A percentile compares a stretch with the other conserved stretches of the same genome.
phyloP scores from a whole-genome alignment of 257 asterid species.

The Solanum rostratum region DNA sequence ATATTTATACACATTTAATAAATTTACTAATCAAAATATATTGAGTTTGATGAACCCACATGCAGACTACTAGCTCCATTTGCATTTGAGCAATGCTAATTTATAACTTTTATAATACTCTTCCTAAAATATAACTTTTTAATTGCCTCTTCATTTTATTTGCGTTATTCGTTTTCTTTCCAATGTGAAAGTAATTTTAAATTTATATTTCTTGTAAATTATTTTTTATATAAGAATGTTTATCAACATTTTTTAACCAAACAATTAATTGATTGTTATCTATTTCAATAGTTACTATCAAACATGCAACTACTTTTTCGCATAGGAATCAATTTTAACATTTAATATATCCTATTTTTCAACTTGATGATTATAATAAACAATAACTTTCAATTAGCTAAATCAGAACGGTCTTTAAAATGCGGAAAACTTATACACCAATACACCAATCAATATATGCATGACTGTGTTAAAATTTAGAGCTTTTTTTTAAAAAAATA shows the following conservation, averaged over 20 bases:
- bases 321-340: not conserved
- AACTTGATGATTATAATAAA: not conserved
- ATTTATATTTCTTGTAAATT: not conserved
- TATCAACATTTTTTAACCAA: not conserved
- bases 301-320: not conserved
- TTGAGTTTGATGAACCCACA: too few relatives aligned
- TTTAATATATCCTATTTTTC: not conserved
- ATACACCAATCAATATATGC: too few relatives aligned
- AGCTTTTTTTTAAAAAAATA: too few relatives aligned
- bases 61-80: too few relatives aligned
- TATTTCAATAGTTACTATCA: not conserved
- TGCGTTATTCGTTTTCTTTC: not conserved
- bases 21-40: too few relatives aligned
- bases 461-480: too few relatives aligned
- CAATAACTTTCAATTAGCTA: not conserved
- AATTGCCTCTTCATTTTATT: not conserved
- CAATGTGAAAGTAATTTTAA: not conserved
- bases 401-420: not conserved
- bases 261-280: not conserved
- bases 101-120: not conserved
- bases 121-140: not conserved
- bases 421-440: too few relatives aligned
- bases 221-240: not conserved
- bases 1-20: too few relatives aligned
- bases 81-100: too few relatives aligned